These are phyloP conservation scores for Colletotrichum sp. DNA, from an alignment of 2,329 filamentous ascomycete species.

Conservation along the genomic window DNA sequence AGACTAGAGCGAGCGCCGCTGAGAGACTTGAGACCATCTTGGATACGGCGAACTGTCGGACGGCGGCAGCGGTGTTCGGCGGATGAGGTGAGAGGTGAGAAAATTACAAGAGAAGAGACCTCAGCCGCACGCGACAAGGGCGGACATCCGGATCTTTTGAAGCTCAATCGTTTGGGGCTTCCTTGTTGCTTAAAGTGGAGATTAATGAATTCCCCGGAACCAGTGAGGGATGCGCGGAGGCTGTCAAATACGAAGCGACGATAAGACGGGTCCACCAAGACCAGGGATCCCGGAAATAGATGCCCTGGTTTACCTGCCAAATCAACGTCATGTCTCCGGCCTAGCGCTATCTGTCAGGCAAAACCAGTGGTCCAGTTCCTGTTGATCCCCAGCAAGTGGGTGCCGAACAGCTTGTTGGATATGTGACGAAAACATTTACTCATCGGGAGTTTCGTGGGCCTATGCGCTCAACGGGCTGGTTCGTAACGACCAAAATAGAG, in stretches of 20 bases:
- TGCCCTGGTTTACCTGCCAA: not conserved
- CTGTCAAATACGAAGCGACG: slow-evolving; percentile 12
- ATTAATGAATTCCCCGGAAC: not conserved
- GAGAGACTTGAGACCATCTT: slow-evolving; percentile 7
- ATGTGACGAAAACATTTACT: not conserved
- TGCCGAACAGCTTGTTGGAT: not conserved
- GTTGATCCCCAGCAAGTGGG: not conserved
- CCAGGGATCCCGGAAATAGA: not conserved
- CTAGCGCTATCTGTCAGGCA: not conserved
- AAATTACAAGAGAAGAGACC: not conserved
- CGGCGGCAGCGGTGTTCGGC: not conserved
- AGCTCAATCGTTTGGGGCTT: not conserved
- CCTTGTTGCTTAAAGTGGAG: not conserved
- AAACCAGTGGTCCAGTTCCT: not conserved
- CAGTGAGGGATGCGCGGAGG: not conserved
- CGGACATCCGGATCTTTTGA: not conserved
- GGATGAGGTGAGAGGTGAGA: not conserved
- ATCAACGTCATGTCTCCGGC: slow-evolving; percentile 11
- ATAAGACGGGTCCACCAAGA: slow-evolving; percentile 3
- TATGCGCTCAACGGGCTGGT: not conserved
- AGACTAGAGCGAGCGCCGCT: not conserved
- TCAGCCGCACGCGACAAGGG: not conserved
- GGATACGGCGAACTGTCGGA: not conserved
- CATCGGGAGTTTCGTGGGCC: not conserved
- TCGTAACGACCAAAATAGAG: not conserved